A percentile compares a stretch with the other conserved stretches of the same genome.
Evolutionary conservation across 2,329 filamentous ascomycete species (phyloP).

Genomic region (Botryosphaeria agaves): DNA sequence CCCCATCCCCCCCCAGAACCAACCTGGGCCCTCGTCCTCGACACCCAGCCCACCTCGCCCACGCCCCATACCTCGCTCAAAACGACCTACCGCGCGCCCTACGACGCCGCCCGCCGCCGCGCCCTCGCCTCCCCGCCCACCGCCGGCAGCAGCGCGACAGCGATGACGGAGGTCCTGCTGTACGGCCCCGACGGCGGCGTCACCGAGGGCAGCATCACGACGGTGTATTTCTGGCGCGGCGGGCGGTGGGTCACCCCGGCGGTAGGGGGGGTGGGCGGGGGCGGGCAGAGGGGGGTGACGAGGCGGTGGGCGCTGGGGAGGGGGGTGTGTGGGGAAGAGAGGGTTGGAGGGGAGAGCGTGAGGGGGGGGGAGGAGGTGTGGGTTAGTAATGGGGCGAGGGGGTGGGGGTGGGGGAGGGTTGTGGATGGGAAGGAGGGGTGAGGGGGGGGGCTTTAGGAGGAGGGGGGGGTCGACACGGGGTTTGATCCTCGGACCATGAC

Average conservation of each 20-base stretch:
- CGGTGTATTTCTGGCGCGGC: slow-evolving; percentile 60
- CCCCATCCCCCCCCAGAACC: too few relatives aligned
- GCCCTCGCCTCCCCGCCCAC: slow-evolving; percentile 31
- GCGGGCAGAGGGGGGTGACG: slow-evolving; percentile 70
- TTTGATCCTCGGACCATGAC: too few relatives aligned
- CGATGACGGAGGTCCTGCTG: slow-evolving; percentile 56
- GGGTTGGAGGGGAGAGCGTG: slow-evolving; percentile 41
- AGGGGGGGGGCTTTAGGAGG: too few relatives aligned
- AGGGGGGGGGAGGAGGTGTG: slow-evolving; percentile 62
- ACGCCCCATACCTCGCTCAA: slow-evolving; percentile 69
- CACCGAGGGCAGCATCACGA: slow-evolving; percentile 68
- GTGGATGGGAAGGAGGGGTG: not conserved
- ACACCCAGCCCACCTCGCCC: slow-evolving; percentile 30
- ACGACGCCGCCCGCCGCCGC: slow-evolving; percentile 50
- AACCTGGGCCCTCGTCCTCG: slow-evolving; percentile 35
- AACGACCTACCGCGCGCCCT: slow-evolving; percentile 57
- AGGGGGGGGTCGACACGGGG: too few relatives aligned
- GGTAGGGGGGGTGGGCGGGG: slow-evolving; percentile 39
- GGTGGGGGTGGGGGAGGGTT: slow-evolving; percentile 32
- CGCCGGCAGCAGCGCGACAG: slow-evolving; percentile 19
- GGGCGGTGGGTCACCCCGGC: slow-evolving; percentile 68
- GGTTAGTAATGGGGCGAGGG: slow-evolving; percentile 76
- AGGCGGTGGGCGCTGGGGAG: slow-evolving; percentile 65
- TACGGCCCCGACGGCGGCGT: slow-evolving; percentile 47
- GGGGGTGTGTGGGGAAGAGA: slow-evolving; percentile 47